A percentile compares a stretch with the other conserved stretches of the same genome.
Conservation (phyloP, 192 early-diverging fungal species). For the Jimgerdemannia flammicorona region DNA sequence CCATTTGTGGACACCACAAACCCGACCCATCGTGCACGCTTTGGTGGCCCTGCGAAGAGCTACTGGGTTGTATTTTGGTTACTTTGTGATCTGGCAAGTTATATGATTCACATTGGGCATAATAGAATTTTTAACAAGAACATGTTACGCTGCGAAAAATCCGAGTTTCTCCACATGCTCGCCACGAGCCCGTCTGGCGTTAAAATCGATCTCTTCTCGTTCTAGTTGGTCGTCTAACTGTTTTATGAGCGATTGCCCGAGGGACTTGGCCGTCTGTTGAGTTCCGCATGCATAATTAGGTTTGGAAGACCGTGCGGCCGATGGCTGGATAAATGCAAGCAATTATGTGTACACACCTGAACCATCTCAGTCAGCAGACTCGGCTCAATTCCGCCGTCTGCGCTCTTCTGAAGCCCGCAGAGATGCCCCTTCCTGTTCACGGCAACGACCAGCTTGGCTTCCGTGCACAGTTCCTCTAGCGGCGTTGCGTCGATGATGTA, state of each 20-base stretch:
- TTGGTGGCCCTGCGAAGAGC: too few species aligned
- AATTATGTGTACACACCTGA: conserved; percentile 48
- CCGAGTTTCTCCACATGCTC: conserved; percentile 48
- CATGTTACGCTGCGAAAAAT: conserved; percentile 44
- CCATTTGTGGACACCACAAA: too few species aligned
- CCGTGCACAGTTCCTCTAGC: conserved; percentile 85
- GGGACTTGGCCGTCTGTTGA: conserved; percentile 36
- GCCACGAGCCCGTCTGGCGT: conserved; percentile 36
- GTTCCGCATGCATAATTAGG: too few species aligned
- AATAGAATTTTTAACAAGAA: background rate
- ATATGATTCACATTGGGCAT: too few species aligned
- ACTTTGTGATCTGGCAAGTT: too few species aligned
- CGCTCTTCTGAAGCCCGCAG: conserved; percentile 86
- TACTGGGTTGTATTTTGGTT: too few species aligned
- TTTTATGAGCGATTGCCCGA: conserved; percentile 44
- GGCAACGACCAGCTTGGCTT: conserved; percentile 73
- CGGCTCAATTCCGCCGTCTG: conserved; percentile 70
- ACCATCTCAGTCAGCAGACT: conserved; percentile 78
- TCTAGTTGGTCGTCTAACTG: conserved; percentile 42
- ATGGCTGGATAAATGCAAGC: conserved; percentile 1
- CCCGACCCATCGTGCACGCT: too few species aligned
- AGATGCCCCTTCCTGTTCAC: conserved; percentile 79
- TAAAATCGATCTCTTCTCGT: conserved; percentile 39
- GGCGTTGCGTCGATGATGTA: conserved; percentile 87
- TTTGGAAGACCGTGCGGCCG: too few species aligned